Percentiles rank a stretch among this genome's conserved stretches.
Evolutionary conservation across 257 asterid genomes (phyloP).

Genomic region (Plantago major): DNA sequence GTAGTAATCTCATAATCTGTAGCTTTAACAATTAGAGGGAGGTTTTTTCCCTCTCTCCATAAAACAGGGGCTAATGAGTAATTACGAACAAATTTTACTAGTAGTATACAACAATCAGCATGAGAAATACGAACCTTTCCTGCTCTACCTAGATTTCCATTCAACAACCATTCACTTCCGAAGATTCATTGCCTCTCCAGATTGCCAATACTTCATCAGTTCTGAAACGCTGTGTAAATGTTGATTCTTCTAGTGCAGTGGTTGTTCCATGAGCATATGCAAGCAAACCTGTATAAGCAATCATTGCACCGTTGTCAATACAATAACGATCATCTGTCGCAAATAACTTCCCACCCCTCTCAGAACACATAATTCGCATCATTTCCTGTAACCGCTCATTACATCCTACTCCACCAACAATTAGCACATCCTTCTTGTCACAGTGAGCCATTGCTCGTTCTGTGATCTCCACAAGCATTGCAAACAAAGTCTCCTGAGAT

Average conservation of each 20-base stretch:
- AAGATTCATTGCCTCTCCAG: slow-evolving; percentile 78
- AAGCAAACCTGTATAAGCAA: slow-evolving; percentile 91
- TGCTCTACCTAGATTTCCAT: slow-evolving; percentile 1
- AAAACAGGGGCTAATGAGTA: too few species aligned
- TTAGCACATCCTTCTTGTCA: slow-evolving; percentile 85
- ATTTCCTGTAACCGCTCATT: slow-evolving; percentile 83
- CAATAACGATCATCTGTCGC: slow-evolving; percentile 96
- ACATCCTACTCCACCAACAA: slow-evolving; percentile 99
- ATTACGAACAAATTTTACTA: too few species aligned
- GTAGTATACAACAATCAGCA: too few species aligned
- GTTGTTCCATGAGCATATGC: slow-evolving; percentile 85
- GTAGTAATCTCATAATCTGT: too few species aligned
- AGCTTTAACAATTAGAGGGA: too few species aligned
- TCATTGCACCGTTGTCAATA: slow-evolving; percentile 95
- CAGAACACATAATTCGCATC: slow-evolving; percentile 92
- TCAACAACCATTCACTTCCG: slow-evolving; percentile 18
- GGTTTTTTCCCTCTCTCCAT: too few species aligned
- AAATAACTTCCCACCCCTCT: slow-evolving; percentile 78
- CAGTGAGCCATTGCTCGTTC: slow-evolving; percentile 98
- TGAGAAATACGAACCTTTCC: too few species aligned
- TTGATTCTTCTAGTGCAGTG: too few species aligned
- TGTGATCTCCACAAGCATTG: slow-evolving; percentile 97
- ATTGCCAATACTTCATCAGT: slow-evolving; percentile 89
- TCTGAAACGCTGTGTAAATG: too few species aligned
- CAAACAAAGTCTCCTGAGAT: slow-evolving; percentile 76